Percentiles rank a stretch among this genome's conserved stretches.
phyloP scores from a whole-genome alignment of 2,329 filamentous ascomycete genomes.

The Curvularia sp. region DNA sequence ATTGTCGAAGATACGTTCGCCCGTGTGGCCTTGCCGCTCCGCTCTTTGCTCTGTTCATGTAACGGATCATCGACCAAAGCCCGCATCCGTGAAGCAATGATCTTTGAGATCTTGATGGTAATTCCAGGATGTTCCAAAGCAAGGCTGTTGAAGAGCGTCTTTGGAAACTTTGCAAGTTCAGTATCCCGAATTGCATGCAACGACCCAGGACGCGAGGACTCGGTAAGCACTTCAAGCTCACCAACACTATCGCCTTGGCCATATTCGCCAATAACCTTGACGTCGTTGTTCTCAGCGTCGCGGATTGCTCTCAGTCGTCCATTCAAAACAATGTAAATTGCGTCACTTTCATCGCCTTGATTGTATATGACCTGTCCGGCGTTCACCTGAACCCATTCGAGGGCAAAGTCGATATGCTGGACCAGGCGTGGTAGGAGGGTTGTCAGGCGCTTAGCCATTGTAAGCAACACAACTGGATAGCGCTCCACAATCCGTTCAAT shows the following conservation, averaged over 20 bases:
- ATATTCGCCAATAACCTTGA: constrained; percentile 88
- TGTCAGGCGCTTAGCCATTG: constrained; percentile 94
- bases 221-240: constrained; percentile 95
- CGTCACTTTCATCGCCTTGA: constrained; percentile 93
- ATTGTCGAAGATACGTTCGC: constrained; percentile 80
- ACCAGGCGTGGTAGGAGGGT: constrained; percentile 87
- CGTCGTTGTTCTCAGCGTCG: constrained; percentile 79
- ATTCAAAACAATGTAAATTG: constrained; percentile 97
- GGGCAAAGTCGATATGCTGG: constrained; percentile 94
- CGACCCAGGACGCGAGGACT: constrained; percentile 87
- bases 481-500: constrained; percentile 91
- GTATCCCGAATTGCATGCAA: constrained; percentile 96
- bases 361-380: constrained; percentile 95
- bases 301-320: constrained; percentile 85
- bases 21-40: constrained; percentile 61
- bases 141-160: constrained; percentile 95
- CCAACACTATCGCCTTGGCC: constrained; percentile 98
- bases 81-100: constrained; percentile 95
- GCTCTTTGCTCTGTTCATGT: constrained; percentile 69
- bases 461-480: constrained; percentile 89
- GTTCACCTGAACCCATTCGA: constrained; percentile 98
- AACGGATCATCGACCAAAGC: constrained; percentile 83
- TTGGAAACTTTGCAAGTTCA: constrained; percentile 93
- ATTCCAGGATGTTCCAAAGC: constrained; percentile 97
- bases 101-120: constrained; percentile 98